Evolutionary conservation across 1,284 basidiomycete genomes (phyloP).

Genomic region (Apiotrichum montevideense): DNA sequence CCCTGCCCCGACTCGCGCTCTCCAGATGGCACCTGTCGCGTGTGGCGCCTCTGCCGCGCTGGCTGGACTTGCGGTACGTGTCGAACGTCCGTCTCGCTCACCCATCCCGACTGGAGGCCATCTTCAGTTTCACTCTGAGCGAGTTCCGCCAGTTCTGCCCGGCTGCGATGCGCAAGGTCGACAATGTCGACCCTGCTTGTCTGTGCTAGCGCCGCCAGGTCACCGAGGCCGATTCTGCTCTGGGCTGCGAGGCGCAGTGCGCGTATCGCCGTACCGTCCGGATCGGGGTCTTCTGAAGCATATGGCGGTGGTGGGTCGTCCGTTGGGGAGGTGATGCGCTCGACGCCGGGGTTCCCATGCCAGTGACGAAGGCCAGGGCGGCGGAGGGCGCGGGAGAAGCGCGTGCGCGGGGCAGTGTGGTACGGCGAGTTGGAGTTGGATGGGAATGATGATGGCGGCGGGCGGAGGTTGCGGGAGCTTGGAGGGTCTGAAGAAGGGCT

Average conservation of each 20-base stretch:
- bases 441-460: too few relatives aligned
- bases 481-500: background rate
- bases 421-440: background rate
- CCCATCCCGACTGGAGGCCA: background rate
- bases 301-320: slow-evolving; percentile 4
- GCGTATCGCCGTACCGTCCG: background rate
- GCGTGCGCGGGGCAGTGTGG: background rate
- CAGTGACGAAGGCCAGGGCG: too few relatives aligned
- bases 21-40: too few relatives aligned
- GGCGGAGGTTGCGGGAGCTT: background rate
- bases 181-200: background rate
- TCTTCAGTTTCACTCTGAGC: background rate
- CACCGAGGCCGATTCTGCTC: background rate
- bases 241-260: background rate
- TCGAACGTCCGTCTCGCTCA: background rate
- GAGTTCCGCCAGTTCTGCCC: background rate
- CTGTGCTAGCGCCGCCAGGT: background rate
- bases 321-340: background rate
- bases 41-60: too few relatives aligned
- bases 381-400: background rate
- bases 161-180: background rate
- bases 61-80: too few relatives aligned
- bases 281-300: slow-evolving; percentile 1
- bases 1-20: too few relatives aligned
- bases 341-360: background rate